Evolutionary conservation across 192 early-diverging fungal species (phyloP).

Genomic region (Coemansia sp.): DNA sequence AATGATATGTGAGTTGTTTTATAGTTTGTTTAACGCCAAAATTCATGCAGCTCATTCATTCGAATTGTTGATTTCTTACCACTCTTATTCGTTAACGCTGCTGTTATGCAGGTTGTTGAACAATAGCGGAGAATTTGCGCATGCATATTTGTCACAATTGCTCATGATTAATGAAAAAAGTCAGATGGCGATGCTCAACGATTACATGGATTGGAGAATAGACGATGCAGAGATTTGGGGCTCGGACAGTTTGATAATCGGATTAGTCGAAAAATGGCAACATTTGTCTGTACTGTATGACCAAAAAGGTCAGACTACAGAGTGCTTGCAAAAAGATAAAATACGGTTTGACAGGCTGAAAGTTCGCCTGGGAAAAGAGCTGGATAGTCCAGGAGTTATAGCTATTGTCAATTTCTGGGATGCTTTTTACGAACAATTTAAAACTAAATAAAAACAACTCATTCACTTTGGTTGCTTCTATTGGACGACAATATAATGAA

Average conservation of each 20-base stretch:
- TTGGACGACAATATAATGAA: background rate
- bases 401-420: conserved; percentile 3
- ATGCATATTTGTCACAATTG: conserved; percentile 9
- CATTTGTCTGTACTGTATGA: background rate
- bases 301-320: background rate
- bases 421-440: conserved; percentile 3
- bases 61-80: background rate
- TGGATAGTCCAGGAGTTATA: background rate
- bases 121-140: conserved; percentile 4
- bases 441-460: background rate
- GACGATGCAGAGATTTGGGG: background rate
- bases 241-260: background rate
- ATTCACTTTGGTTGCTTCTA: background rate
- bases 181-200: conserved; percentile 30
- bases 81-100: conserved; percentile 9
- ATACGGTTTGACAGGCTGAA: background rate
- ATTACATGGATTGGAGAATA: background rate
- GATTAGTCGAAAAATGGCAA: conserved; percentile 18
- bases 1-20: background rate
- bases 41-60: background rate
- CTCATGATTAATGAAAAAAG: conserved; percentile 15
- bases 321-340: background rate
- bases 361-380: background rate
- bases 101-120: background rate
- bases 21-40: background rate